These are phyloP conservation scores for Sclerotinia sclerotiorum DNA, from an alignment of 2,329 filamentous ascomycete genomes.

Conservation along the genomic window DNA sequence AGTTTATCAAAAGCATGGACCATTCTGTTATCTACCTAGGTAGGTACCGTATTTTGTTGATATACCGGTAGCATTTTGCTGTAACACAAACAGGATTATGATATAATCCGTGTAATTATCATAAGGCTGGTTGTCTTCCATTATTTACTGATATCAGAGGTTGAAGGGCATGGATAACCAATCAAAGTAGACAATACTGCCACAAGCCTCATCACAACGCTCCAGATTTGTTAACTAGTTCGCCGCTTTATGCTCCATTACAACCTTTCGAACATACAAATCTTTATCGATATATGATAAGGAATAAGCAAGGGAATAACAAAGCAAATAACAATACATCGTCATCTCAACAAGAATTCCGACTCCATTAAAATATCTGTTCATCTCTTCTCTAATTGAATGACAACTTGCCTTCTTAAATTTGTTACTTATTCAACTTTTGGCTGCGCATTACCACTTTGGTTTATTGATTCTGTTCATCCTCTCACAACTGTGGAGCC, in stretches of 20 bases:
- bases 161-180: too few relatives aligned
- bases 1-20: too few relatives aligned
- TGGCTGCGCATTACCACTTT: not conserved
- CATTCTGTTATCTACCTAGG: too few relatives aligned
- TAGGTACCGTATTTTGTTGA: too few relatives aligned
- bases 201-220: too few relatives aligned
- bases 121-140: too few relatives aligned
- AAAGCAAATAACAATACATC: constrained; percentile 13
- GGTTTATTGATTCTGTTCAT: not conserved
- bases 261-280: not conserved
- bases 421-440: not conserved
- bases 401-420: not conserved
- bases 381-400: not conserved
- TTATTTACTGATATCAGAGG: too few relatives aligned
- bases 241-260: constrained; percentile 1
- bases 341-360: not conserved
- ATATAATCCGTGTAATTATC: too few relatives aligned
- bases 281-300: constrained; percentile 9
- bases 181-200: not conserved
- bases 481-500: not conserved
- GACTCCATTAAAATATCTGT: not conserved
- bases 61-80: too few relatives aligned
- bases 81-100: too few relatives aligned
- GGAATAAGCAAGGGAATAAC: constrained; percentile 15
- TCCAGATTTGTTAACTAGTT: not conserved